A percentile compares a stretch with the other conserved stretches of the same genome.
Evolutionary conservation across 2,329 filamentous ascomycete genomes (phyloP).

Genomic region (Didymella pomorum): DNA sequence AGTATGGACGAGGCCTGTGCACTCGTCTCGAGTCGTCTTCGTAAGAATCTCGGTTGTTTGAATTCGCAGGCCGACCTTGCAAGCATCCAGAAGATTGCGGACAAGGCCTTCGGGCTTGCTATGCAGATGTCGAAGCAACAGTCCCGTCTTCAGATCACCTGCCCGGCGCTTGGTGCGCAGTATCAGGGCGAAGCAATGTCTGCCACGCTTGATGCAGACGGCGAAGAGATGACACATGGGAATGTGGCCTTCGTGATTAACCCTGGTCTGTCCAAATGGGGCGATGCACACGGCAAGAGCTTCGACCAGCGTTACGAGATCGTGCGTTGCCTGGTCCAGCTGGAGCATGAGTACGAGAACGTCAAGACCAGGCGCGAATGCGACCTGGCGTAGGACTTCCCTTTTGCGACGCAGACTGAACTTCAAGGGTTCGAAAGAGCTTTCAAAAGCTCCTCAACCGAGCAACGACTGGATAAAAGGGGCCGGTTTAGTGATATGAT

Average conservation of each 20-base stretch:
- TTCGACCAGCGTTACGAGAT: conserved; percentile 29
- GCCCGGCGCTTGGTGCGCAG: conserved; percentile 12
- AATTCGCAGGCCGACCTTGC: too few relatives aligned
- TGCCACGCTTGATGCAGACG: conserved; percentile 1
- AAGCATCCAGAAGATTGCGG: conserved; percentile 1
- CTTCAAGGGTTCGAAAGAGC: too few relatives aligned
- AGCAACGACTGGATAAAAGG: too few relatives aligned
- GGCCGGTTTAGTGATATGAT: too few relatives aligned
- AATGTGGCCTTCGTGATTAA: conserved; percentile 27
- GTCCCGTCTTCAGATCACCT: conserved; percentile 30
- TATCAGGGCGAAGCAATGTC: not conserved
- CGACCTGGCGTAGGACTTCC: too few relatives aligned
- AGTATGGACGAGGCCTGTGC: too few relatives aligned
- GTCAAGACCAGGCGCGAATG: too few relatives aligned
- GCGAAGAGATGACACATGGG: conserved; percentile 19
- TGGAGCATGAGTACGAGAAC: not conserved
- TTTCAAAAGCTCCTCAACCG: too few relatives aligned
- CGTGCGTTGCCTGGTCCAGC: conserved; percentile 17
- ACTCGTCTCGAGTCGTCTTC: too few relatives aligned
- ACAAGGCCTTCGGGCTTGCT: conserved; percentile 18
- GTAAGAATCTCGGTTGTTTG: too few relatives aligned
- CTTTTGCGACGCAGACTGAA: too few relatives aligned
- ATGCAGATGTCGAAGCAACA: conserved; percentile 28
- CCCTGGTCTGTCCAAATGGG: conserved; percentile 38
- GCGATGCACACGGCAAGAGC: conserved; percentile 31